Base-by-base conservation (phyloP, 2,329 filamentous ascomycete species). In the Zalaria sp. region DNA sequence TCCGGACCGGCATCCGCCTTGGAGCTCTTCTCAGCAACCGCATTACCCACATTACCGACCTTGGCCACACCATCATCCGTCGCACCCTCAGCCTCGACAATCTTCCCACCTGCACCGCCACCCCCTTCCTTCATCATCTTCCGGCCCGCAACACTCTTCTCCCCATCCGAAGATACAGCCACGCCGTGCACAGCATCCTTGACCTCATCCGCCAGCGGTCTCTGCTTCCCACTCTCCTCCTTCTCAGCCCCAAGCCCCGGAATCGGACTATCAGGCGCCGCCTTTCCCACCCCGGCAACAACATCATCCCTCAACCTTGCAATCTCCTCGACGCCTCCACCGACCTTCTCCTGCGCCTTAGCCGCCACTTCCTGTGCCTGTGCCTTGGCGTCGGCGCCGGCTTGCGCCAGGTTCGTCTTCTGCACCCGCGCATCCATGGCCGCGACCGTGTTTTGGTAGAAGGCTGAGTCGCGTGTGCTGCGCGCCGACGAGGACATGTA, bases 401-500 rank as follows among this genome's bases (percentile, higher is more conserved):
- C 51, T 40, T 56, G 57, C 37, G 36, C 37, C 32, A 26, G 35
- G 25, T 34, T 28, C 10, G 43, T n/a, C 27, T 42, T 45, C 43
- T 65, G 58, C 18, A 18, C 18, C 34, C 67, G 58, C 7, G 66
- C 66, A 46, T 75, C 65, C 47, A 76, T 67, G n/a, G 73, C 68
- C 28, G 63, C 59, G 7, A 71, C 61, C 2, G 69, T 79, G 38
- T 69, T 68, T 26, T 63, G 65, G 59, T 78, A 76, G 62, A 77
- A 77, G 51, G 71, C 69, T 35, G 62, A 69, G 38, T 66, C 65
- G 46, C 64, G 59, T 29, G 68, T 66, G 39, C 71, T 65, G 43
- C 72, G 69, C 40, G 73, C 64, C 38, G 70, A 71, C n/a, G 72
- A 73, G 18, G 79, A 81, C 57, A 85, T 79, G 66, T 89, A 86